Evolutionary conservation across 169 alveolate species (phyloP).

Genomic region (Plasmodium gaboni): DNA sequence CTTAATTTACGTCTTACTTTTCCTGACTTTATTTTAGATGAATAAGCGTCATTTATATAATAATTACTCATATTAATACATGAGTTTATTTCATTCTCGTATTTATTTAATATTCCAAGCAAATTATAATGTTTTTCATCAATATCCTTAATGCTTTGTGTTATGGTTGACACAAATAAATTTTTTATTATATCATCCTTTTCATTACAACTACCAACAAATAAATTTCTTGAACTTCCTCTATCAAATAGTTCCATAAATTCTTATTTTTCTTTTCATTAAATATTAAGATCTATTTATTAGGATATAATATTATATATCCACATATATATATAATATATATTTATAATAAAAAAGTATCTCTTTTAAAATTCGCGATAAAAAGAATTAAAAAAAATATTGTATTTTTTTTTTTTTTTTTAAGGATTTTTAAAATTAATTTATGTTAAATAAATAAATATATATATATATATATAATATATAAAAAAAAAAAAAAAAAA

Average conservation of each 20-base stretch:
- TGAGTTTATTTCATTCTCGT: constrained; percentile 61
- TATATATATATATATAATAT: too few species aligned
- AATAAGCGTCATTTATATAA: constrained; percentile 67
- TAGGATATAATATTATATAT: not conserved
- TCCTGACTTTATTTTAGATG: constrained; percentile 53
- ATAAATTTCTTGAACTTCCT: constrained; percentile 14
- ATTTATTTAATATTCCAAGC: constrained; percentile 47
- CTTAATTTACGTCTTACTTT: constrained; percentile 66
- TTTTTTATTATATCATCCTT: constrained; percentile 58
- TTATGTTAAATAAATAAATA: too few species aligned
- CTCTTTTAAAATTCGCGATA: not conserved
- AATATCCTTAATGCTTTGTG: constrained; percentile 49
- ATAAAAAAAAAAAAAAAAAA: too few species aligned
- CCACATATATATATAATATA: not conserved
- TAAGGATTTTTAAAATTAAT: too few species aligned
- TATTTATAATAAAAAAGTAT: not conserved
- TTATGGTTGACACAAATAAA: constrained; percentile 37
- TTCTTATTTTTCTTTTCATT: not conserved
- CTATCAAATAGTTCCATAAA: constrained; percentile 60
- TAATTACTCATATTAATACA: constrained; percentile 71
- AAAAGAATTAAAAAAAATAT: too few species aligned
- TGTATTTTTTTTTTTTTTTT: too few species aligned
- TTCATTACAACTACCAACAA: constrained; percentile 33
- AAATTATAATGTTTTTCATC: constrained; percentile 67
- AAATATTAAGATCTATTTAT: not conserved